Conservation (phyloP, 2,329 filamentous ascomycete genomes). For the Scleromitrula shiraiana region DNA sequence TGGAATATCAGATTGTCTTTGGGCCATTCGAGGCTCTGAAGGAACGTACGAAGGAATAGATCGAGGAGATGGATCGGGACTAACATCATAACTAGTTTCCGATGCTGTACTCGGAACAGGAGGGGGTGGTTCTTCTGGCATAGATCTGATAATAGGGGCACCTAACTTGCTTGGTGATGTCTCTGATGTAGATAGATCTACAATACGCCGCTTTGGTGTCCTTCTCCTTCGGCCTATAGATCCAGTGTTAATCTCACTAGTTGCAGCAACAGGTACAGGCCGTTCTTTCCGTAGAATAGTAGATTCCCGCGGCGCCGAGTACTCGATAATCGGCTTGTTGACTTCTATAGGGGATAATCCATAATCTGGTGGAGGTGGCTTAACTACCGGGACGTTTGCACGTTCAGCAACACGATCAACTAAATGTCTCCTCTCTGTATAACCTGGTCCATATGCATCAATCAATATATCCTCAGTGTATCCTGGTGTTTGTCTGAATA, state of each 20-base stretch:
- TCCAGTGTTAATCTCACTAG: slow-evolving; percentile 50
- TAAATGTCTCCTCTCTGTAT: slow-evolving; percentile 75
- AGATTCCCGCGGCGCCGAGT: slow-evolving; percentile 42
- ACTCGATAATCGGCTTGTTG: slow-evolving; percentile 57
- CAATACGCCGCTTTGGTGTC: slow-evolving; percentile 54
- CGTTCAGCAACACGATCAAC: slow-evolving; percentile 73
- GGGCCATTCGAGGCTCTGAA: slow-evolving; percentile 23
- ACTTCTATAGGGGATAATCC: slow-evolving; percentile 52
- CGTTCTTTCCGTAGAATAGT: slow-evolving; percentile 52
- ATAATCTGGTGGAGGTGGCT: slow-evolving; percentile 54
- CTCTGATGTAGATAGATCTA: slow-evolving; percentile 48
- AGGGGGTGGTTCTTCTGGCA: slow-evolving; percentile 17
- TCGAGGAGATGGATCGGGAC: slow-evolving; percentile 26
- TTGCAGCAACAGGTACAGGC: slow-evolving; percentile 40
- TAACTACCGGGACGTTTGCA: slow-evolving; percentile 69
- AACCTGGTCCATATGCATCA: slow-evolving; percentile 75
- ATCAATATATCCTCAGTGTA: slow-evolving; percentile 87
- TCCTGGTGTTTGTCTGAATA: slow-evolving; percentile 84
- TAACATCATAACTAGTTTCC: slow-evolving; percentile 26
- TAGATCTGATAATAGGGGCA: slow-evolving; percentile 15
- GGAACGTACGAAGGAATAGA: slow-evolving; percentile 25
- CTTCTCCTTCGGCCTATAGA: slow-evolving; percentile 50
- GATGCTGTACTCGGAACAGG: slow-evolving; percentile 11
- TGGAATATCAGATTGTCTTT: slow-evolving; percentile 21
- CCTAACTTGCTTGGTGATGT: slow-evolving; percentile 25